Conservation (phyloP, 495 filamentous ascomycete genomes). For the Daldinia childiae region DNA sequence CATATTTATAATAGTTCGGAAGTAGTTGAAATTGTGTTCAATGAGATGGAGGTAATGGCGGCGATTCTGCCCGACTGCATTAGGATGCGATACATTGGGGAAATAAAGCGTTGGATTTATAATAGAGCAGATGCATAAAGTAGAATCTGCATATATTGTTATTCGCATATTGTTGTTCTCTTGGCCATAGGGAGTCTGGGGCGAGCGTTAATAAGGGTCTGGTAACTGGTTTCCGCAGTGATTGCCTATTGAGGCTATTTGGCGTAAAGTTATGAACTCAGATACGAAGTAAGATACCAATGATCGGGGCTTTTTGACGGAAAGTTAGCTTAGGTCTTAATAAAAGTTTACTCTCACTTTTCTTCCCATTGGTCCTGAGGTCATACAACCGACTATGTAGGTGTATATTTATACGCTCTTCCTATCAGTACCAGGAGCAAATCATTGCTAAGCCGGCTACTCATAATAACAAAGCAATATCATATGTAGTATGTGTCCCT, state of each 20-base stretch:
- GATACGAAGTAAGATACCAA: too few relatives aligned
- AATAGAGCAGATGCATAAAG: not conserved
- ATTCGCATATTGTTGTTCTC: not conserved
- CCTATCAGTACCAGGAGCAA: too few relatives aligned
- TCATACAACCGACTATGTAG: too few relatives aligned
- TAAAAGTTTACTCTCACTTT: not conserved
- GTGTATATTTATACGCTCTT: too few relatives aligned
- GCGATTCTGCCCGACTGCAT: not conserved
- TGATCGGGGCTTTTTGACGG: not conserved
- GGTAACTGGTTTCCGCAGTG: not conserved
- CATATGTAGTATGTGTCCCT: too few relatives aligned
- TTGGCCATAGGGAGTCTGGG: not conserved
- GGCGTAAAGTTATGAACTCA: not conserved
- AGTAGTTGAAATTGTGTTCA: not conserved
- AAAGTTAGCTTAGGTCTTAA: not conserved
- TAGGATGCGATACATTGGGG: not conserved
- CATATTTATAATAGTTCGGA: conserved; percentile 19
- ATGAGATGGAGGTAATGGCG: not conserved
- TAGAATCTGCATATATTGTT: not conserved
- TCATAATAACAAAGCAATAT: too few relatives aligned
- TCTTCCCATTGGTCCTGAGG: not conserved
- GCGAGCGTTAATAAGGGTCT: not conserved
- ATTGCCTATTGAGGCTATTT: too few relatives aligned
- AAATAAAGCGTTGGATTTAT: not conserved
- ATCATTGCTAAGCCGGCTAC: not conserved